phyloP scores from a whole-genome alignment of 768 basidiomycete species.

The Rubroboletus pulcherrimus region DNA sequence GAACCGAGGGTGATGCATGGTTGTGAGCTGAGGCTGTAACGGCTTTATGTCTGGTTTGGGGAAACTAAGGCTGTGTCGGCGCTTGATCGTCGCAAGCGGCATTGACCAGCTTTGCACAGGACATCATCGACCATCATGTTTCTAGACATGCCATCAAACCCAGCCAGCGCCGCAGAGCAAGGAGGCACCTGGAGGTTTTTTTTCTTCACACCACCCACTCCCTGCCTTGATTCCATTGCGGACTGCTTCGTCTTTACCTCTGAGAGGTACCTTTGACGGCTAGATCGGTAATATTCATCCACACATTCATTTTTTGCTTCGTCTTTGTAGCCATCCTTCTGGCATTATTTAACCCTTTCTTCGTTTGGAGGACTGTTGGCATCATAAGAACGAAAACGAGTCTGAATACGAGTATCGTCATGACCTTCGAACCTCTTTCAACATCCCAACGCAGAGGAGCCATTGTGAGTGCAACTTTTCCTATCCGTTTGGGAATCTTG shows the following conservation, averaged over 20 bases:
- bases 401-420: constrained; percentile 1
- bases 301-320: neutral
- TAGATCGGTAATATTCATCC: constrained; percentile 14
- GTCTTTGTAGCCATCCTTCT: neutral
- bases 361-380: neutral
- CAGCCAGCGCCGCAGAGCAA: neutral
- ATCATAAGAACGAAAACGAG: neutral
- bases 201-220: constrained; percentile 17
- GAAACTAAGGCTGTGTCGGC: constrained; percentile 1
- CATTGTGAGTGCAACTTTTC: constrained; percentile 19
- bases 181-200: constrained; percentile 2
- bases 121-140: neutral
- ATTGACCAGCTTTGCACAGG: constrained; percentile 7
- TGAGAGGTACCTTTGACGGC: constrained; percentile 29
- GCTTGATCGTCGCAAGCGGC: constrained; percentile 19
- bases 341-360: neutral
- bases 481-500: neutral
- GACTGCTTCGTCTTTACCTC: constrained; percentile 35
- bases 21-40: neutral
- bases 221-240: constrained; percentile 28
- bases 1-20: neutral
- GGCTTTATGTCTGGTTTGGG: too few species aligned
- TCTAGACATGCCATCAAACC: constrained; percentile 3
- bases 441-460: constrained; percentile 10
- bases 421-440: constrained; percentile 10